Evolutionary conservation across 1,284 basidiomycete species (phyloP), one percentile per base, ranked within the genome.

Genomic region (Crepidotus sp.): DNA sequence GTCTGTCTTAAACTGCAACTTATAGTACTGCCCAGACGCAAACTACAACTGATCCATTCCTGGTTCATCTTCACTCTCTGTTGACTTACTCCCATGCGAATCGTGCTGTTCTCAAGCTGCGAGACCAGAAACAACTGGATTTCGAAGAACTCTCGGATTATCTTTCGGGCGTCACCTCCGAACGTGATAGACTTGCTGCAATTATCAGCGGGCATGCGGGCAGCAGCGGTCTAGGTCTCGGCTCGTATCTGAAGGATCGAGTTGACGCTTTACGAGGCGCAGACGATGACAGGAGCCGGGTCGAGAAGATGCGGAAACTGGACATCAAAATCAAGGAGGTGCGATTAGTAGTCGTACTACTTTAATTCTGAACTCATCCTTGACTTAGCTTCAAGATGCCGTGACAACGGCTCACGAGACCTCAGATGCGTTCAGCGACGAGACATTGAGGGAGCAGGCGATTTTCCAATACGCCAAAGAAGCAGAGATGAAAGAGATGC

Each of bases 51-150:
- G 90, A 94, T 56, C 89, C 91, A 1, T 86, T 97, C 66, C 76
- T 98, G 21, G 67, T 80, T 11, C 90, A 95, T 57, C 71, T 95
- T 5, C 91, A 96, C 56, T 92, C 93, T 1, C 71, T 98, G 4
- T 71, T 94, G 6, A 77, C 82, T 6, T 98, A 97, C 61, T 86
- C 92, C 0, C 78, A 87, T 54, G 82, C 91, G 19, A 95, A 98
- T 57, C 81, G 89, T 40, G 80, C 83, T 6, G 90, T 97, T 4
- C 76, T 99, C 49, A 95, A 91, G 63, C 74, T 97, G 26, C 82
- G 96, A 36, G 96, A 98, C 62, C 92, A 98, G 65, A 98, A 98
- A 64, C 96, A 99, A 63, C 79, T 98, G 42, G 95, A 99, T 61
- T 97, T 98, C 55, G 95, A 99, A 64, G 95, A 98, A 59, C 77